These are phyloP conservation scores for Taxillus chinensis DNA, from an alignment of 164 flowering plant species.

Conservation along the genomic window DNA sequence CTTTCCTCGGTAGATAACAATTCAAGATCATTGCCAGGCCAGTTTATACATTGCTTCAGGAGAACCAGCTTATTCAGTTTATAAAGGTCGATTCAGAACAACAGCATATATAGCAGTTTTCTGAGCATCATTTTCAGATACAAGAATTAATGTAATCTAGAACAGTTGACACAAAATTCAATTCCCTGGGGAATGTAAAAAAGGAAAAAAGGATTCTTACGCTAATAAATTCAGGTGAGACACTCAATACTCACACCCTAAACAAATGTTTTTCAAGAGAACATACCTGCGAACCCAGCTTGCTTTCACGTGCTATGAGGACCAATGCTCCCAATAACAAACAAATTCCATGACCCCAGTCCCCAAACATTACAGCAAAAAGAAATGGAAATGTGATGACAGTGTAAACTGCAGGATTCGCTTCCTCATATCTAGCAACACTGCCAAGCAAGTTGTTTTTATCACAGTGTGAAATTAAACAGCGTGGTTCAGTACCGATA, in stretches of 20 bases:
- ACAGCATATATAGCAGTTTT: no score
- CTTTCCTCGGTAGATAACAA: no score
- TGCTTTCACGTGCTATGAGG: constrained; percentile 73
- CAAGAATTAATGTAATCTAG: no score
- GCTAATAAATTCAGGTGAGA: background rate
- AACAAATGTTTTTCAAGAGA: background rate
- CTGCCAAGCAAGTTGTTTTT: constrained; percentile 32
- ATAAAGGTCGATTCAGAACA: no score
- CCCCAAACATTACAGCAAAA: constrained; percentile 99
- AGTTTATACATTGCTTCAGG: no score
- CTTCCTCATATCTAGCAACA: constrained; percentile 92
- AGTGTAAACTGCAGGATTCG: constrained; percentile 94
- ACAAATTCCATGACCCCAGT: constrained; percentile 99
- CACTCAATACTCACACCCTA: background rate
- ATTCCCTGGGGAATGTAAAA: no score
- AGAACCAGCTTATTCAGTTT: no score
- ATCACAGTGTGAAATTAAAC: background rate
- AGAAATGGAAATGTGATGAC: constrained; percentile 93
- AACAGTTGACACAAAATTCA: no score
- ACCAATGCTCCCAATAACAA: constrained; percentile 70
- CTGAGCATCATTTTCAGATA: no score
- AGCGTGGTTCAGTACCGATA: background rate
- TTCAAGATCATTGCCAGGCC: no score
- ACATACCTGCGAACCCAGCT: constrained; percentile 60
- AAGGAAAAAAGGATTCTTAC: no score